Percentiles rank a stretch among this genome's conserved stretches.
Evolutionary conservation across 2,329 filamentous ascomycete species (phyloP).

Genomic region (Fusarium dlaminii): DNA sequence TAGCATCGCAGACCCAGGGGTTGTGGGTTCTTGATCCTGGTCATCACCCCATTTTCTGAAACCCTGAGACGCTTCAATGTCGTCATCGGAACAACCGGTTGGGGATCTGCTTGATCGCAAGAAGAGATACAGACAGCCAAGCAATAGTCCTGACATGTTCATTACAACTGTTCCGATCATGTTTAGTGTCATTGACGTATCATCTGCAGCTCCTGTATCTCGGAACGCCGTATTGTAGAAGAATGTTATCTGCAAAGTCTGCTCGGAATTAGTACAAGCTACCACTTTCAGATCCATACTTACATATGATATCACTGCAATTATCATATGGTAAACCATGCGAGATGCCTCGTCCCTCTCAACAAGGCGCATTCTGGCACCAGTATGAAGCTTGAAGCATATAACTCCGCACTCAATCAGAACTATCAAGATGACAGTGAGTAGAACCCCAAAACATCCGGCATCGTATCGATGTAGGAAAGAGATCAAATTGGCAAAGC

Average conservation of each 20-base stretch:
- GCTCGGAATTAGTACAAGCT: slow-evolving; percentile 45
- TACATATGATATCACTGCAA: slow-evolving; percentile 68
- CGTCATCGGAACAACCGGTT: slow-evolving; percentile 57
- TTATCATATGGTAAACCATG: slow-evolving; percentile 73
- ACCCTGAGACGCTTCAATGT: slow-evolving; percentile 7
- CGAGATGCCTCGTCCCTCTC: slow-evolving; percentile 72
- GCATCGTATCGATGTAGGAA: slow-evolving; percentile 70
- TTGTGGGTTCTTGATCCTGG: slow-evolving; percentile 22
- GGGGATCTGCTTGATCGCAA: slow-evolving; percentile 70
- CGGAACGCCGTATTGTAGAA: slow-evolving; percentile 66
- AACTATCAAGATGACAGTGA: slow-evolving; percentile 60
- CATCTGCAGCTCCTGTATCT: slow-evolving; percentile 47
- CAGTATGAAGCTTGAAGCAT: slow-evolving; percentile 65
- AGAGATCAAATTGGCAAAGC: slow-evolving; percentile 75
- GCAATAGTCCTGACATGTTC: slow-evolving; percentile 72
- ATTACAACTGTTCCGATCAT: slow-evolving; percentile 73
- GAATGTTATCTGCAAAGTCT: slow-evolving; percentile 70
- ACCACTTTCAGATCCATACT: slow-evolving; percentile 40
- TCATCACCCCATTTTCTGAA: slow-evolving; percentile 30
- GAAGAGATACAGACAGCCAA: slow-evolving; percentile 72
- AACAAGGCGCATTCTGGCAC: slow-evolving; percentile 62
- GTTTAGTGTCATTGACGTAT: slow-evolving; percentile 59
- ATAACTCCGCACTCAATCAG: slow-evolving; percentile 62
- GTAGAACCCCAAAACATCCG: slow-evolving; percentile 64
- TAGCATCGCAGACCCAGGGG: slow-evolving; percentile 9